Conservation (phyloP, 495 filamentous ascomycete genomes). For the Clavariopsis aquatica region DNA sequence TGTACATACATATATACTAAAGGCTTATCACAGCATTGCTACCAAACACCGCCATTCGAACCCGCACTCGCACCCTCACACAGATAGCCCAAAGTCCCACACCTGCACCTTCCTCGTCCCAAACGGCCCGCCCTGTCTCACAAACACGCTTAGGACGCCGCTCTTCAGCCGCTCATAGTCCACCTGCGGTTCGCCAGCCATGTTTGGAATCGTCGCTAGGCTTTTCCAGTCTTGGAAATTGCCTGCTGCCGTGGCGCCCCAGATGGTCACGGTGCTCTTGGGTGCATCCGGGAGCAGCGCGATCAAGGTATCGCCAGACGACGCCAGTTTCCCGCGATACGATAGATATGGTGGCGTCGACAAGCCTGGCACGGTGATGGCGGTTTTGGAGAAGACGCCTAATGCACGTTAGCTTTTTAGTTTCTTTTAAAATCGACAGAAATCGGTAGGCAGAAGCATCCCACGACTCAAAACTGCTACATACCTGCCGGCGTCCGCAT, state of each 20-base stretch:
- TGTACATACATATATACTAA: too few species aligned
- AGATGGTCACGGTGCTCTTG: constrained; percentile 18
- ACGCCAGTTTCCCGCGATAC: constrained; percentile 18
- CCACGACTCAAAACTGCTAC: too few species aligned
- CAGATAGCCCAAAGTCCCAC: constrained; percentile 21
- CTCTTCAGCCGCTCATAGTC: constrained; percentile 23
- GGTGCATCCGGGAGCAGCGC: constrained; percentile 22
- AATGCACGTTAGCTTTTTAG: neutral
- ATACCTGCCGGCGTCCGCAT: constrained; percentile 11
- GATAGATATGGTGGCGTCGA: constrained; percentile 24
- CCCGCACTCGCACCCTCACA: too few species aligned
- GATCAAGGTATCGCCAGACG: constrained; percentile 14
- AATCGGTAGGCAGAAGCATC: too few species aligned
- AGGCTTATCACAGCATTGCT: too few species aligned
- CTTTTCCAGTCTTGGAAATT: constrained; percentile 24
- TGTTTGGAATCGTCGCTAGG: constrained; percentile 25
- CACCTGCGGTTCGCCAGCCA: constrained; percentile 20
- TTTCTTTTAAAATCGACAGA: neutral
- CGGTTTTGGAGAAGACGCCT: constrained; percentile 19
- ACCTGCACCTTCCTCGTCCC: constrained; percentile 27
- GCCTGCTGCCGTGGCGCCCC: constrained; percentile 18
- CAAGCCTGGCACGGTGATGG: constrained; percentile 18
- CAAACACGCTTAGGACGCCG: constrained; percentile 21
- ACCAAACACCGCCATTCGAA: too few species aligned
- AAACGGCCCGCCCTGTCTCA: constrained; percentile 24